Base-by-base conservation (phyloP, 495 filamentous ascomycete species). In the Aspergillus funiculosus region DNA sequence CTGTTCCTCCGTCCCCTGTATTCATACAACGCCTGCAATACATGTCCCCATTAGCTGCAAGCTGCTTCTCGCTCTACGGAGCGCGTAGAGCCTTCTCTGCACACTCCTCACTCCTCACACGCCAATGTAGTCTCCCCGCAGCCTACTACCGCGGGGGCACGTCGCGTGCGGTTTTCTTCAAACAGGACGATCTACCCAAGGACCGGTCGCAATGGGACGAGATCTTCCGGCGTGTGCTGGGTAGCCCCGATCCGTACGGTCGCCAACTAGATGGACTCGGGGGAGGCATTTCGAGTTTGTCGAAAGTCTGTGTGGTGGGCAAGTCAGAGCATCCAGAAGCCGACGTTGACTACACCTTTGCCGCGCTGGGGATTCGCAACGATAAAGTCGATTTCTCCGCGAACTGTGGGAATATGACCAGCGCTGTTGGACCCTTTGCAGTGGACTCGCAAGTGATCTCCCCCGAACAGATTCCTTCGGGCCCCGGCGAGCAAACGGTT, bases 381-480 rank as follows among this genome's bases (percentile, higher is more conserved):
- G 64, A 60, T 6, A 56, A 62, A 10, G 67, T 87, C 2, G 83
- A 88, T 58, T 75, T 77, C 46, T 78, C 77, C 1, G 78, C 81
- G 9, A 88, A 86, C 55, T 88, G 84, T 51, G 85, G 85, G 6
- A 88, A 87, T 50, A 86, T 88, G 82, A 75, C 64, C 0, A 69
- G 73, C 19, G 75, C 81, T 0, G 75, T 89, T 38, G 85, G 85
- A 0, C 81, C 84, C 0, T 81, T 75, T 50, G 78, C 80, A 1
- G 65, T 81, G 14, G 78, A 87, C 47, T 52, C 68, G 20, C 67
- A 76, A 20, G 21, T 86, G 7, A 57, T 77, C 4, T 19, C 13
- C 3, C 7, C 10, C 10, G 34, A 37, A 8, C 9, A 3, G 30
- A 34, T 32, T 9, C 7, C 26, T 20, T 11, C 34, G 6, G 38